Evolutionary conservation across 2,329 filamentous ascomycete genomes (phyloP).

Genomic region (Graphilbum ipis-grandicollis): DNA sequence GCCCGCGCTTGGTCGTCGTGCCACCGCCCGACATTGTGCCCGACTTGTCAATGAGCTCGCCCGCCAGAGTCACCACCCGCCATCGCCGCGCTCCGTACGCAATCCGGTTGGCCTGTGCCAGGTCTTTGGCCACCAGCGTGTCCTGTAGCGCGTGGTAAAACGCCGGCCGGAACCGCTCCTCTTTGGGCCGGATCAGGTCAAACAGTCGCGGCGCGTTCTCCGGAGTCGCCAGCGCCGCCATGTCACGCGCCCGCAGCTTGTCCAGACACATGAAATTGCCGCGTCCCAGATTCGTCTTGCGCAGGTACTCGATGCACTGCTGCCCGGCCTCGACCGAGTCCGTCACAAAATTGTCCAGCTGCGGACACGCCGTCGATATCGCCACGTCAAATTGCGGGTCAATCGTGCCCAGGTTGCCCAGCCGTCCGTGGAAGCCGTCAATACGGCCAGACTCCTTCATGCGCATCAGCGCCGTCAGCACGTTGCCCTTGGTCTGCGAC

Average conservation of each 20-base stretch:
- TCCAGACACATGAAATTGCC: slow-evolving; percentile 96
- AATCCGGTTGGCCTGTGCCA: slow-evolving; percentile 93
- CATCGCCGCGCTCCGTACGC: slow-evolving; percentile 87
- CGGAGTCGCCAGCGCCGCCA: slow-evolving; percentile 69
- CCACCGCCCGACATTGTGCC: slow-evolving; percentile 98
- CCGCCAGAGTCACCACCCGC: slow-evolving; percentile 90
- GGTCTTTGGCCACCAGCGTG: slow-evolving; percentile 79
- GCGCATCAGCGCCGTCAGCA: slow-evolving; percentile 80
- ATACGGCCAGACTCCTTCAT: slow-evolving; percentile 93
- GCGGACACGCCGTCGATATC: slow-evolving; percentile 89
- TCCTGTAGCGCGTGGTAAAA: slow-evolving; percentile 95
- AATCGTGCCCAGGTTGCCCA: slow-evolving; percentile 87
- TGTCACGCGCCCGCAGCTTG: slow-evolving; percentile 61
- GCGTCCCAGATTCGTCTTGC: slow-evolving; percentile 91
- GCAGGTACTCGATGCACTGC: slow-evolving; percentile 92
- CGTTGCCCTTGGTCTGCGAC: slow-evolving; percentile 84
- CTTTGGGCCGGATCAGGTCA: slow-evolving; percentile 78
- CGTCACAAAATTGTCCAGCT: slow-evolving; percentile 90
- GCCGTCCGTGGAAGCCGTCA: slow-evolving; percentile 86
- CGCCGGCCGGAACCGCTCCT: slow-evolving; percentile 71
- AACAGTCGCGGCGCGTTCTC: slow-evolving; percentile 87
- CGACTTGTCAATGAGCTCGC: slow-evolving; percentile 92
- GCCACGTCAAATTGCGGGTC: slow-evolving; percentile 90
- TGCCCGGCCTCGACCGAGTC: slow-evolving; percentile 92
- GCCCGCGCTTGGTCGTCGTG: slow-evolving; percentile 71